Conservation (phyloP, 208 protist species). For the Crithidia thermophila region DNA sequence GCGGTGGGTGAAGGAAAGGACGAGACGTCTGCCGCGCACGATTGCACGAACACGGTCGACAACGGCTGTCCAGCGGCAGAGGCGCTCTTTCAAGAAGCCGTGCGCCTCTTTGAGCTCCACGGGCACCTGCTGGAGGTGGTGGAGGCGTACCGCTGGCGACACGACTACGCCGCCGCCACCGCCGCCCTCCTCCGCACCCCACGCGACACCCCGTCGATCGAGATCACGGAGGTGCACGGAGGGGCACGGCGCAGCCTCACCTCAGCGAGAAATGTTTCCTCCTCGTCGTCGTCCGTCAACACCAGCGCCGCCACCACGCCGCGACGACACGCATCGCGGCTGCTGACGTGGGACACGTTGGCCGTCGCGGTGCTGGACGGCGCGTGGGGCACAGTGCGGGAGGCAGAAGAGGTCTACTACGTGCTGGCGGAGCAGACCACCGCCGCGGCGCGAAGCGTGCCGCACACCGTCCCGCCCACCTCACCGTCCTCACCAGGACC, state of each 20-base stretch:
- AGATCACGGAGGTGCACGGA: conserved; percentile 20
- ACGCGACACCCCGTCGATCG: not conserved
- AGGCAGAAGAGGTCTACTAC: conserved; percentile 22
- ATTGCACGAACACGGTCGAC: no score
- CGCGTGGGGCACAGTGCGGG: conserved; percentile 10
- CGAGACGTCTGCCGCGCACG: no score
- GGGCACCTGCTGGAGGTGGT: conserved; percentile 21
- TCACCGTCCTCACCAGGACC: not conserved
- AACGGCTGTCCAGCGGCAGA: conserved; percentile 9
- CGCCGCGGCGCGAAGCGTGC: not conserved
- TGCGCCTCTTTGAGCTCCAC: conserved; percentile 21
- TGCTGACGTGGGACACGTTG: conserved; percentile 27
- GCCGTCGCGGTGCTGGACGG: conserved; percentile 31
- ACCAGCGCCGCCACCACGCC: not conserved
- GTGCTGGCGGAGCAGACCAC: not conserved
- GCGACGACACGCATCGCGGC: not conserved
- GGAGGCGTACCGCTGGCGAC: conserved; percentile 28
- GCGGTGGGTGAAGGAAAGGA: no score
- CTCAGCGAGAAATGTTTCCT: not conserved
- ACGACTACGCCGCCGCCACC: conserved; percentile 17
- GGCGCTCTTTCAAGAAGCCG: conserved; percentile 12
- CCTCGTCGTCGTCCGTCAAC: not conserved
- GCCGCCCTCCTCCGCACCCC: conserved; percentile 10
- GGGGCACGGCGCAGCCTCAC: not conserved
- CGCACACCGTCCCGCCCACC: not conserved